Percentiles rank a stretch among this genome's conserved stretches.
These are phyloP conservation scores for Talaromyces trachyspermus DNA, from an alignment of 495 filamentous ascomycete genomes.

Conservation along the genomic window DNA sequence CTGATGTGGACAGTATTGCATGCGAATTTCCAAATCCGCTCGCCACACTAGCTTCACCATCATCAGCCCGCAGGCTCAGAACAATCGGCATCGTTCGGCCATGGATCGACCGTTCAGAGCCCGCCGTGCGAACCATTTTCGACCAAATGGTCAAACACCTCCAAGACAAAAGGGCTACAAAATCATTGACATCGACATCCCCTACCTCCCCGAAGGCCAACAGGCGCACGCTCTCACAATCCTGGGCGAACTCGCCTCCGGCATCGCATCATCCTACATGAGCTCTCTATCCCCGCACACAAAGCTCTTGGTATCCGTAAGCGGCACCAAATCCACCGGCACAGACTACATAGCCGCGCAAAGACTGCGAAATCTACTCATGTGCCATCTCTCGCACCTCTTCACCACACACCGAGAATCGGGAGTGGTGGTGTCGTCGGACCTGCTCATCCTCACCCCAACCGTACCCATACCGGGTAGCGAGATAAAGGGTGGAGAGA, in stretches of 20 bases:
- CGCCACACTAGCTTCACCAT: slow-evolving; percentile 15
- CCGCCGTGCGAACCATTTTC: slow-evolving; percentile 53
- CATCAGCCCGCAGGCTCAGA: slow-evolving; percentile 26
- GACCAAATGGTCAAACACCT: slow-evolving; percentile 55
- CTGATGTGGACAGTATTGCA: slow-evolving; percentile 36
- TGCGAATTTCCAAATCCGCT: slow-evolving; percentile 42
- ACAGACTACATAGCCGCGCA: slow-evolving; percentile 68
- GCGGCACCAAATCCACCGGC: slow-evolving; percentile 51
- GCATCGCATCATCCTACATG: slow-evolving; percentile 31
- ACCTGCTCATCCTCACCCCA: slow-evolving; percentile 71
- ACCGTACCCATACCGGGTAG: slow-evolving; percentile 73
- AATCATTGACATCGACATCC: slow-evolving; percentile 65
- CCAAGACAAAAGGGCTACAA: slow-evolving; percentile 51
- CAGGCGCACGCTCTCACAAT: slow-evolving; percentile 76
- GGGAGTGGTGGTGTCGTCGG: too few species aligned
- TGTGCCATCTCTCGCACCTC: slow-evolving; percentile 72
- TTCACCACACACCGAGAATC: slow-evolving; percentile 64
- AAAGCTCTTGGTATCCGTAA: slow-evolving; percentile 62
- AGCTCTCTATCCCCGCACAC: slow-evolving; percentile 58
- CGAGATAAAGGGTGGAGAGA: slow-evolving; percentile 44
- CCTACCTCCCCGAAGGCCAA: slow-evolving; percentile 66
- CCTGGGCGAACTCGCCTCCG: slow-evolving; percentile 56
- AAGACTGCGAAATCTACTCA: slow-evolving; percentile 66
- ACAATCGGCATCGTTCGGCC: slow-evolving; percentile 63
- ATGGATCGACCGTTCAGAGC: slow-evolving; percentile 68